Base-by-base conservation (phyloP, 805 yeast species). In the Candida ulmi region DNA sequence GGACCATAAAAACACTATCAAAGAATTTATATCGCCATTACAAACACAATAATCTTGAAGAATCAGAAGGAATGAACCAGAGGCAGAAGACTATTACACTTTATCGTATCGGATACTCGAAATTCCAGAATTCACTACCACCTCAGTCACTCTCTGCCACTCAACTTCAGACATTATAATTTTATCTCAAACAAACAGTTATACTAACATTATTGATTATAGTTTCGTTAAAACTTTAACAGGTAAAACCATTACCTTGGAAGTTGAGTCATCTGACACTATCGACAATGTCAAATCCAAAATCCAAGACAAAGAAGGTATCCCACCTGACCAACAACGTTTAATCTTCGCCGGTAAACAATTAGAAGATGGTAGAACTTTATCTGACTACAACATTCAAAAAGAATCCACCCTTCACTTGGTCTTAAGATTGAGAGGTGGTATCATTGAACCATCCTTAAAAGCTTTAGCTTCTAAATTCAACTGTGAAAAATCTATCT, bases 261-360 rank as follows among this genome's bases (percentile, higher is more conserved):
- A 88, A 81, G 97, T 88, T 69, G 97, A 88, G 81, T 88, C 96
- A 61, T 86, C 95, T 63, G 97, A 88, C 83, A 88, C 96, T 68
- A 88, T 88, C 74, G 96, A 90, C 85, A 88, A 88, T 67, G 96
- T 88, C 81, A 88, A 90, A 80, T 80, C 96, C 69, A 90, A 90
- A 83, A 90, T 88, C 72, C 96, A 88, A 76, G 95, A 91, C 83
- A 90, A 90, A 82, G 98, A 91, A 74, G 97, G 97, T 69, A 91
- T 91, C 60, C 98, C 98, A 71, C 97, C 98, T 65, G 97, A 91
- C 75, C 98, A 91, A 74, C 98, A 91, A 78, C 88, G 99, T 79
- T 84, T 93, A 66, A 91, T 91, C 81, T 91, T 93, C 68, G 98
- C 98, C 67, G 99, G 99, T 79, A 91, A 91, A 82, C 99, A 91